Evolutionary conservation across 768 basidiomycete genomes (phyloP).

Genomic region (Russula sp.): DNA sequence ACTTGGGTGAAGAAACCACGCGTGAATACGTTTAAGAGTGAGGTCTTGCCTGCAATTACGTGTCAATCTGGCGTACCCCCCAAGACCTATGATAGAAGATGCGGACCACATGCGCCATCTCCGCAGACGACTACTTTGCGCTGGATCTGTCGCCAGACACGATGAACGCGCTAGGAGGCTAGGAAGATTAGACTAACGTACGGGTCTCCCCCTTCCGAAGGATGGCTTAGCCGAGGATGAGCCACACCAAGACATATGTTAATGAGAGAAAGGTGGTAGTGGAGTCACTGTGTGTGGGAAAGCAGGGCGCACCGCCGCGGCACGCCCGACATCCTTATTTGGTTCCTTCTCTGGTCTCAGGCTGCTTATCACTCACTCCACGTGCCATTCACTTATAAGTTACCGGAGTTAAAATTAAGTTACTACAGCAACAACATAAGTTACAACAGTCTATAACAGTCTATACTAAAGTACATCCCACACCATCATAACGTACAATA

Average conservation of each 20-base stretch:
- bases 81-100: not conserved
- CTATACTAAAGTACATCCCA: no score
- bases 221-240: slow-evolving; percentile 15
- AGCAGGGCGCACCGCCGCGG: not conserved
- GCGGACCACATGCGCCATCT: slow-evolving; percentile 88
- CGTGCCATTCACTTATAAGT: no score
- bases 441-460: no score
- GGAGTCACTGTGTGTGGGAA: slow-evolving; percentile 16
- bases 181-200: not conserved
- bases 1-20: slow-evolving; percentile 92
- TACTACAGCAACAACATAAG: no score
- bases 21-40: slow-evolving; percentile 82
- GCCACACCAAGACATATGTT: slow-evolving; percentile 14
- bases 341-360: no score
- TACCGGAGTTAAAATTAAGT: no score
- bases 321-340: not conserved
- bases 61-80: slow-evolving; percentile 13
- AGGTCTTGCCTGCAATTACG: slow-evolving; percentile 59
- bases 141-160: slow-evolving; percentile 35
- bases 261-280: not conserved
- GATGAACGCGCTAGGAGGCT: not conserved
- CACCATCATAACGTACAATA: not conserved
- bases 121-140: slow-evolving; percentile 86
- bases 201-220: slow-evolving; percentile 16
- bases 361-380: no score